phyloP scores from a whole-genome alignment of 345 rosid species.

The Arabis hirsuta region DNA sequence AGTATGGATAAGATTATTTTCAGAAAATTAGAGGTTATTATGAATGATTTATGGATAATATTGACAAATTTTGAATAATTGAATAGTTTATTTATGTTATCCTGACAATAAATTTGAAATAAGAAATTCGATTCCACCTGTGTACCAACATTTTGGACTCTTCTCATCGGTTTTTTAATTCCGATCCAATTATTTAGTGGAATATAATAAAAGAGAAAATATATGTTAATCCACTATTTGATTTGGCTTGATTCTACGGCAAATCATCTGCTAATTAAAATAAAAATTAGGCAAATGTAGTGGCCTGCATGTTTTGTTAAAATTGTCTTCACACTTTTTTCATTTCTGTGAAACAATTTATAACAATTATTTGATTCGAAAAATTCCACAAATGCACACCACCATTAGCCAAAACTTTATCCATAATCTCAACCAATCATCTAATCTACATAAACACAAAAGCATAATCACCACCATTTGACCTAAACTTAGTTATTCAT shows the following conservation, averaged over 20 bases:
- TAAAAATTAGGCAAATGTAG: not conserved
- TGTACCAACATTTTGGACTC: too few species aligned
- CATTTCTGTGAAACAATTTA: not conserved
- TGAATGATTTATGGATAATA: too few species aligned
- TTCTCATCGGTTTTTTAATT: not conserved
- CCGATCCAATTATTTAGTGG: not conserved
- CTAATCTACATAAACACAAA: constrained; percentile 2
- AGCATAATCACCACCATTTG: not conserved
- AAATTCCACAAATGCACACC: not conserved
- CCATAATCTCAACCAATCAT: constrained; percentile 13
- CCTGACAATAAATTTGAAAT: too few species aligned
- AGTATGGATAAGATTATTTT: too few species aligned
- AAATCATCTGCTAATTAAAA: not conserved
- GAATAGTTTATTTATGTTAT: too few species aligned
- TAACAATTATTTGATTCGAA: not conserved
- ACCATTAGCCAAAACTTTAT: not conserved
- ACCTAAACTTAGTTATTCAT: constrained; percentile 14
- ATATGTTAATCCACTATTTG: not conserved
- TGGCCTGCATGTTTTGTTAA: constrained; percentile 26
- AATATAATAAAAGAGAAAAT: not conserved
- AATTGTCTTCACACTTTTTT: constrained; percentile 6
- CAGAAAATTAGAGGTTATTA: too few species aligned
- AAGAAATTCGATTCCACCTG: too few species aligned
- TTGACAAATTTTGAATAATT: too few species aligned
- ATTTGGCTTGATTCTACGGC: not conserved